Evolutionary conservation across 1,139 yeast genomes (phyloP).

Genomic region (Candida sojae): DNA sequence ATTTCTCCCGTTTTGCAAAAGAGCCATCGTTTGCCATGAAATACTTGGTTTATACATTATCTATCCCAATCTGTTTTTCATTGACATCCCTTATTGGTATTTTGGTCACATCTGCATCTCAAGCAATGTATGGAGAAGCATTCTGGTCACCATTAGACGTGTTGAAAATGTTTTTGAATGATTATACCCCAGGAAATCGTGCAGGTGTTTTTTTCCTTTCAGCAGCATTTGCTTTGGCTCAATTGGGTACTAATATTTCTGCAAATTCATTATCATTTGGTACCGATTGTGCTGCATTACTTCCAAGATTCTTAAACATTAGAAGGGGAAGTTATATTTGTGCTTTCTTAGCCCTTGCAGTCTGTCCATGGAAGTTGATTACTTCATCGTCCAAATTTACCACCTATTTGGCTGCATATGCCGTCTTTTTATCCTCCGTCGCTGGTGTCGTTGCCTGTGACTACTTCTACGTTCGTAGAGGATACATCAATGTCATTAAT

Average conservation of each 20-base stretch:
- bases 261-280: constrained; percentile 91
- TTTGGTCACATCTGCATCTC: constrained; percentile 80
- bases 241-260: constrained; percentile 87
- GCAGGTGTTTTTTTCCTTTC: constrained; percentile 87
- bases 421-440: constrained; percentile 83
- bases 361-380: constrained; percentile 88
- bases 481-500: constrained; percentile 63
- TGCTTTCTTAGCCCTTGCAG: constrained; percentile 73
- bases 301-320: constrained; percentile 77
- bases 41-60: constrained; percentile 48
- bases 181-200: constrained; percentile 56
- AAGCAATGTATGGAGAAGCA: constrained; percentile 64
- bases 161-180: constrained; percentile 62
- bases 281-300: constrained; percentile 82
- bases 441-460: constrained; percentile 84
- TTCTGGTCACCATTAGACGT: constrained; percentile 89
- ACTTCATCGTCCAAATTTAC: constrained; percentile 76
- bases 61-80: constrained; percentile 78
- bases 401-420: constrained; percentile 80
- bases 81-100: constrained; percentile 85
- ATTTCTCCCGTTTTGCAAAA: constrained; percentile 81
- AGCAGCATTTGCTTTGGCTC: constrained; percentile 78
- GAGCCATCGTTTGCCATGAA: constrained; percentile 43
- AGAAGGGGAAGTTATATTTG: constrained; percentile 83
- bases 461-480: constrained; percentile 76